phyloP scores from a whole-genome alignment of 495 filamentous ascomycete species.

The Aspergillus cristatus region DNA sequence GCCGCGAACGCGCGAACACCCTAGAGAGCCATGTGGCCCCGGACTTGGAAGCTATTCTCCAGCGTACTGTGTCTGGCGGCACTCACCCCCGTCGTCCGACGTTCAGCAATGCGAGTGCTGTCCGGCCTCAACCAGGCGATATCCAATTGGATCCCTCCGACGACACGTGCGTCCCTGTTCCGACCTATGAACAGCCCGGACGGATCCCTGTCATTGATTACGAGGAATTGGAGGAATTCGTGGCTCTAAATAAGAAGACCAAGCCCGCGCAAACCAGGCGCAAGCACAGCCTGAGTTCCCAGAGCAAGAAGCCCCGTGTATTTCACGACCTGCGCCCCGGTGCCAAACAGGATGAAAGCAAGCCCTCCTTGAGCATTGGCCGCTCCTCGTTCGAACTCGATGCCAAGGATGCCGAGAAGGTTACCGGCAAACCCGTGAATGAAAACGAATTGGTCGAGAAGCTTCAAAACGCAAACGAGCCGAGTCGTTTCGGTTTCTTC shows the following conservation, averaged over 20 bases:
- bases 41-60: slow-evolving; percentile 50
- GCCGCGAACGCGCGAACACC: slow-evolving; percentile 58
- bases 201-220: slow-evolving; percentile 68
- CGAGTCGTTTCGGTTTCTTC: slow-evolving; percentile 87
- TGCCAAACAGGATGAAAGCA: slow-evolving; percentile 20
- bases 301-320: slow-evolving; percentile 38
- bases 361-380: slow-evolving; percentile 23
- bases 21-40: slow-evolving; percentile 50
- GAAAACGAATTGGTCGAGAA: slow-evolving; percentile 25
- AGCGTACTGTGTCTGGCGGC: slow-evolving; percentile 60
- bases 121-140: slow-evolving; percentile 37
- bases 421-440: slow-evolving; percentile 15
- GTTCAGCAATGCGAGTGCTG: slow-evolving; percentile 48
- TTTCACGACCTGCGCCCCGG: slow-evolving; percentile 56
- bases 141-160: slow-evolving; percentile 48
- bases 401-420: slow-evolving; percentile 15
- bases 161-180: slow-evolving; percentile 70
- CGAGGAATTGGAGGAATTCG: slow-evolving; percentile 79
- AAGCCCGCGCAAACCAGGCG: slow-evolving; percentile 26
- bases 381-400: slow-evolving; percentile 14
- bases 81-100: slow-evolving; percentile 55
- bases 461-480: slow-evolving; percentile 42
- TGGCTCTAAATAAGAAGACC: slow-evolving; percentile 49
- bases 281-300: slow-evolving; percentile 45
- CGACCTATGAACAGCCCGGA: slow-evolving; percentile 36